Percentiles rank a stretch among this genome's conserved stretches.
These are phyloP conservation scores for Carex myosuroides DNA, from an alignment of 176 grass and related monocot species.

Conservation along the genomic window DNA sequence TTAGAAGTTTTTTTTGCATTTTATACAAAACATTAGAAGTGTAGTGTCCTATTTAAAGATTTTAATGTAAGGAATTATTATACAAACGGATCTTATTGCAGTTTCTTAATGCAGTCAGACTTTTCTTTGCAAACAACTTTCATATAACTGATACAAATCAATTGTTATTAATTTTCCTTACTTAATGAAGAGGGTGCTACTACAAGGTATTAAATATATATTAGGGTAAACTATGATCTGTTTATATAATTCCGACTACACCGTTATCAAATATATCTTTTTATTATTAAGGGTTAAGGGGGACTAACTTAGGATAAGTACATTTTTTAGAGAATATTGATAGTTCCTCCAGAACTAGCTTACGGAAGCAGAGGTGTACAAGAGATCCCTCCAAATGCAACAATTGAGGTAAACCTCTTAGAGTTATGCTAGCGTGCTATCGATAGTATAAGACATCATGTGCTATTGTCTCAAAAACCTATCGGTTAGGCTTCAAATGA, in stretches of 20 bases:
- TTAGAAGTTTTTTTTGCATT: background rate
- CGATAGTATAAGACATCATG: too few relatives aligned
- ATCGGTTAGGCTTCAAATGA: too few relatives aligned
- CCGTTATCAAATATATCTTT: background rate
- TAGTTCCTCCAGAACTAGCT: slow-evolving; percentile 82
- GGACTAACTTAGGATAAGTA: slow-evolving; percentile 5
- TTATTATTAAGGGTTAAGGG: background rate
- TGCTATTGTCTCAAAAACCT: too few relatives aligned
- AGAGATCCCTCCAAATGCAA: slow-evolving; percentile 96
- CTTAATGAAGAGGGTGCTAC: background rate
- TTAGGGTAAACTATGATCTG: background rate
- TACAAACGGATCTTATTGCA: background rate
- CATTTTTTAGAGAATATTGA: slow-evolving; percentile 68
- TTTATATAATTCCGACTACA: background rate
- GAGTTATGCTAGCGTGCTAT: too few relatives aligned
- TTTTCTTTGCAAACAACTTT: background rate
- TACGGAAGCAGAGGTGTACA: slow-evolving; percentile 93
- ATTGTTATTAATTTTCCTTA: background rate
- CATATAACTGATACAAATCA: background rate
- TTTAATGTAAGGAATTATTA: background rate
- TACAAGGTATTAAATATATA: background rate
- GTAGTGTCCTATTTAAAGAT: background rate
- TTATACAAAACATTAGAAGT: background rate
- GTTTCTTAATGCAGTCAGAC: background rate
- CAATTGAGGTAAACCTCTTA: slow-evolving; percentile 57